Conservation (phyloP, 805 yeast genomes). For the Tetrapisispora fleetii region DNA sequence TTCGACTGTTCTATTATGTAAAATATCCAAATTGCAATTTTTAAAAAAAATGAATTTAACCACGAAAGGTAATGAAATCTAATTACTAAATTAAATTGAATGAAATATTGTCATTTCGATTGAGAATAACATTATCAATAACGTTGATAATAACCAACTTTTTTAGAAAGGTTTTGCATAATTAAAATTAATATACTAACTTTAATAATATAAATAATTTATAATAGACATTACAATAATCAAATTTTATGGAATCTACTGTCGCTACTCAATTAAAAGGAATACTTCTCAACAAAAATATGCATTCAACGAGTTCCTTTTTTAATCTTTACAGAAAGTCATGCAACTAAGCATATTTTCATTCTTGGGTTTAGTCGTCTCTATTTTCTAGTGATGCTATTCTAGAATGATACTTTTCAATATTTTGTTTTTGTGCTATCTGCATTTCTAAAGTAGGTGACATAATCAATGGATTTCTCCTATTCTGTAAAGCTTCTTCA, state of each 20-base stretch:
- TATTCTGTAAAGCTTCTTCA: conserved; percentile 2
- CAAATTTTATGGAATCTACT: not conserved
- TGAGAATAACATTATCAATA: not conserved
- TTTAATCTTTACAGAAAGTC: not conserved
- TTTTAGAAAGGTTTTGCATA: not conserved
- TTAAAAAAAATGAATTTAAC: not conserved
- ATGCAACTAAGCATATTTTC: too few relatives aligned
- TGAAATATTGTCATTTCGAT: not conserved
- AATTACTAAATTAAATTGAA: not conserved
- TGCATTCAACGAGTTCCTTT: not conserved
- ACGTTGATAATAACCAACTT: not conserved
- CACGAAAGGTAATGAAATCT: not conserved
- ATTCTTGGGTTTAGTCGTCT: not conserved
- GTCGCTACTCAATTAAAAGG: not conserved
- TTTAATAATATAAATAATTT: not conserved
- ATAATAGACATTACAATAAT: not conserved
- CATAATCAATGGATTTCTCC: conserved; percentile 43
- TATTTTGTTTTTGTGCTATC: not conserved
- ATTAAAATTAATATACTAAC: not conserved
- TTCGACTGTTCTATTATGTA: conserved; percentile 36
- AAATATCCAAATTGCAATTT: conserved; percentile 4
- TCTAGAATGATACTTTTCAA: not conserved
- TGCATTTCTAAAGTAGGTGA: conserved; percentile 64
- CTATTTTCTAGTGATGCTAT: not conserved
- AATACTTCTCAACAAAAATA: too few relatives aligned